Percentiles rank a stretch among this genome's conserved stretches.
Evolutionary conservation across 768 basidiomycete genomes (phyloP).

Genomic region (Naganishia onofrii): DNA sequence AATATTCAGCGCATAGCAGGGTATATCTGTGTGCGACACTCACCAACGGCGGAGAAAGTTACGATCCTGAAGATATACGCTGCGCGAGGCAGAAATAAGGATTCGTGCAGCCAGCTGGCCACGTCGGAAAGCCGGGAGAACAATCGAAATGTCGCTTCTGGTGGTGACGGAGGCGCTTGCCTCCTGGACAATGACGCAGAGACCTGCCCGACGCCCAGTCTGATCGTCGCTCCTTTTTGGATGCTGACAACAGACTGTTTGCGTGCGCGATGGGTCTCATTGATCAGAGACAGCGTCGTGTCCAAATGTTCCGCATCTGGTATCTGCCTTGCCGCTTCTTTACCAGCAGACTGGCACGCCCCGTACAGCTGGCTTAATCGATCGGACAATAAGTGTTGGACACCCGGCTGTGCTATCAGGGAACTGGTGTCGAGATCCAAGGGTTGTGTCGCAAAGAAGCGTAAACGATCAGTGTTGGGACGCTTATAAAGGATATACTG

Average conservation of each 20-base stretch:
- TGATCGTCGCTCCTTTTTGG: neutral
- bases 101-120: neutral
- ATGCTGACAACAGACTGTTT: neutral
- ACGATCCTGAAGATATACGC: neutral
- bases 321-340: neutral
- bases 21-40: neutral
- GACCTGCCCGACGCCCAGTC: neutral
- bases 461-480: constrained; percentile 60
- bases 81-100: neutral
- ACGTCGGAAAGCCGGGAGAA: neutral
- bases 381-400: constrained; percentile 45
- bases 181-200: neutral
- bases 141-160: neutral
- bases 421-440: constrained; percentile 41
- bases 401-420: constrained; percentile 36
- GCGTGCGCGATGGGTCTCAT: neutral
- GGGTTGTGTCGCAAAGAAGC: constrained; percentile 63
- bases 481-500: constrained; percentile 59
- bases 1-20: neutral
- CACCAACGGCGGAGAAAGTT: neutral
- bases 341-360: constrained; percentile 11
- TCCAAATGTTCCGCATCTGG: neutral
- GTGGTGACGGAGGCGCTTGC: neutral
- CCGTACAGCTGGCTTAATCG: constrained; percentile 31
- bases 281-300: neutral